phyloP scores from a whole-genome alignment of 768 basidiomycete genomes.

The Kwoniella sp. region DNA sequence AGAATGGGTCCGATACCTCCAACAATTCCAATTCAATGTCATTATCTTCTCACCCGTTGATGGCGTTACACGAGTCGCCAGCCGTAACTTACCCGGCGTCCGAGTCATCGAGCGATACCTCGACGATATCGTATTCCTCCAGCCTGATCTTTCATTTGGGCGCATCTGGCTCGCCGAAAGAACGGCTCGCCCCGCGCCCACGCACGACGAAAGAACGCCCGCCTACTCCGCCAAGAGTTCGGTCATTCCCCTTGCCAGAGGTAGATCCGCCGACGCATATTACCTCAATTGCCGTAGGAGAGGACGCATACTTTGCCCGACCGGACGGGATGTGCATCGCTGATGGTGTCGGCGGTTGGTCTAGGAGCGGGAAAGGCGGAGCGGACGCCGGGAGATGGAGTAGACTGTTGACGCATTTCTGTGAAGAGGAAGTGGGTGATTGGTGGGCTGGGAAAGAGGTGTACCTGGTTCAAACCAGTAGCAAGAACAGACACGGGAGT shows the following conservation, averaged over 20 bases:
- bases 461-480: conserved; percentile 24
- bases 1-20: conserved; percentile 7
- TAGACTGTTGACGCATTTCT: conserved; percentile 81
- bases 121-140: conserved; percentile 23
- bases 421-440: conserved; percentile 44
- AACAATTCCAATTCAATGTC: conserved; percentile 16
- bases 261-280: conserved; percentile 42
- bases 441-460: conserved; percentile 45
- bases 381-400: conserved; percentile 62
- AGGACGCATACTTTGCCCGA: conserved; percentile 75
- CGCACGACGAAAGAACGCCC: conserved; percentile 38
- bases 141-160: conserved; percentile 65
- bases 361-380: conserved; percentile 55
- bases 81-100: conserved; percentile 5
- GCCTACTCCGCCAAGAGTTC: conserved; percentile 32
- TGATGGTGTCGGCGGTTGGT: conserved; percentile 95
- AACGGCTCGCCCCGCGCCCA: conserved; percentile 47
- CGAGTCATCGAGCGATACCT: background rate
- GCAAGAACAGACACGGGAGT: background rate
- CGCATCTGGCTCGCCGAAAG: conserved; percentile 83
- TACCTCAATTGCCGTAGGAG: conserved; percentile 65
- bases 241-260: conserved; percentile 50
- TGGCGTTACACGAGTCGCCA: conserved; percentile 18
- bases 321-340: conserved; percentile 86
- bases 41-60: conserved; percentile 13